Base-by-base conservation (phyloP, 805 yeast genomes). In the Candida sonorensis region DNA sequence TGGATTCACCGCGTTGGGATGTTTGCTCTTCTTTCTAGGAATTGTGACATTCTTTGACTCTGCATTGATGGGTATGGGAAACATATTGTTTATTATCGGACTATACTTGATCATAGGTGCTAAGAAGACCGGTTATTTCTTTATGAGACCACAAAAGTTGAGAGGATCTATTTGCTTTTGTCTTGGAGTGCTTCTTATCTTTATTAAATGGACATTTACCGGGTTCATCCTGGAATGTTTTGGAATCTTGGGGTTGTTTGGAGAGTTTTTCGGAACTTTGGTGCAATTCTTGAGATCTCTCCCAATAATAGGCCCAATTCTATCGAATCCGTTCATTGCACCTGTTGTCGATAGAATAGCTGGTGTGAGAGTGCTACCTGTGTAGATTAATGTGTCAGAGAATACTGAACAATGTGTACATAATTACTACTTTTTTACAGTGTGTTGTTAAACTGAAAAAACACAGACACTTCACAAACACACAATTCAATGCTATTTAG, bases 201-300 rank as follows among this genome's bases (percentile, higher is more conserved):
- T 90, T 35, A 48, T 74, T 46, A 82, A 81, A 49, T 69, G 80
- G 62, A 75, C 97, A 2, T 83, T 92, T 51, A 48, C 79, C 17
- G 98, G 98, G 7, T 90, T 92, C 50, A 53, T 80, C 2, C 61
- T 90, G 24, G 98, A 90, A 56, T 73, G 81, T 31, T 63, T 88
- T 41, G 98, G 98, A n/a, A 85, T 90, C 17, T 59, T 90, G 38
- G 88, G 85, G 7, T 64, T 90, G 23, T 90, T 92, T 61, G 98
- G 61, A 23, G 97, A 92, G 59, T 88, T 92, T 57, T 83, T 90
- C 50, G 86, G 94, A 17, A 84, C 94, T 10, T 77, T 92, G 28
- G 73, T 90, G 10, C 81, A 84, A 44, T 90, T 92, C 51, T 66
- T 90, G 48, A 70, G 97, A 55, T 81, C 94, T 5, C 57, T 90